Evolutionary conservation across 2,329 filamentous ascomycete species (phyloP).

Genomic region (Fusarium sterilihyphosum): DNA sequence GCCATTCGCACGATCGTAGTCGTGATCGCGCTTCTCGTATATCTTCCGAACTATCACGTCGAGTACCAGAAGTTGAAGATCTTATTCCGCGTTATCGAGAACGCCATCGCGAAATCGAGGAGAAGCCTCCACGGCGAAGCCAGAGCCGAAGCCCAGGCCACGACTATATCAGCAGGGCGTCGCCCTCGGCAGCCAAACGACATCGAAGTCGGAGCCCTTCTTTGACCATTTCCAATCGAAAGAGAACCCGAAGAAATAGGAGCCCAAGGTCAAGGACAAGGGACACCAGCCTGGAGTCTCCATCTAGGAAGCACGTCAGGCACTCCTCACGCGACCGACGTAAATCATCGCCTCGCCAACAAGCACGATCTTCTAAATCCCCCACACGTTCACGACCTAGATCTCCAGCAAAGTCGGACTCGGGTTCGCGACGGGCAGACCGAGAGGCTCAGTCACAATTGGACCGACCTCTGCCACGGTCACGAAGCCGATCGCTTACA

Average conservation of each 20-base stretch:
- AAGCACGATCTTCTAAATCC: slow-evolving; percentile 44
- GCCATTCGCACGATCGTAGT: slow-evolving; percentile 51
- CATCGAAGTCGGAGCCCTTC: slow-evolving; percentile 56
- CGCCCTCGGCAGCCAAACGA: slow-evolving; percentile 54
- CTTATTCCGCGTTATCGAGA: slow-evolving; percentile 52
- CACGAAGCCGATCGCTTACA: slow-evolving; percentile 39
- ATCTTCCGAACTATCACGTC: slow-evolving; percentile 42
- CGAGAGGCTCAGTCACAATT: slow-evolving; percentile 39
- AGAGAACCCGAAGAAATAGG: slow-evolving; percentile 51
- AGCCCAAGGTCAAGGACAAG: slow-evolving; percentile 53
- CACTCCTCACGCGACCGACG: slow-evolving; percentile 48
- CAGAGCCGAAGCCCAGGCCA: slow-evolving; percentile 48
- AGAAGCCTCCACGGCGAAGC: slow-evolving; percentile 48
- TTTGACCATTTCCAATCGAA: slow-evolving; percentile 50
- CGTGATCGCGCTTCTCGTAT: slow-evolving; percentile 46
- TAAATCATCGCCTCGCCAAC: slow-evolving; percentile 46
- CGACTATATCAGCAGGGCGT: slow-evolving; percentile 43
- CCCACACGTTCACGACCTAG: slow-evolving; percentile 41
- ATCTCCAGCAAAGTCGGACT: slow-evolving; percentile 42
- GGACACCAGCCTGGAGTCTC: slow-evolving; percentile 52
- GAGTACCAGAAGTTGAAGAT: slow-evolving; percentile 47
- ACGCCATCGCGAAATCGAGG: slow-evolving; percentile 45
- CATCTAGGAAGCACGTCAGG: slow-evolving; percentile 45
- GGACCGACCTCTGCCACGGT: slow-evolving; percentile 35
- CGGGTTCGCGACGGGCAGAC: slow-evolving; percentile 37